Evolutionary conservation across 176 grass and related monocot species (phyloP).

Genomic region (Lolium multiflorum): DNA sequence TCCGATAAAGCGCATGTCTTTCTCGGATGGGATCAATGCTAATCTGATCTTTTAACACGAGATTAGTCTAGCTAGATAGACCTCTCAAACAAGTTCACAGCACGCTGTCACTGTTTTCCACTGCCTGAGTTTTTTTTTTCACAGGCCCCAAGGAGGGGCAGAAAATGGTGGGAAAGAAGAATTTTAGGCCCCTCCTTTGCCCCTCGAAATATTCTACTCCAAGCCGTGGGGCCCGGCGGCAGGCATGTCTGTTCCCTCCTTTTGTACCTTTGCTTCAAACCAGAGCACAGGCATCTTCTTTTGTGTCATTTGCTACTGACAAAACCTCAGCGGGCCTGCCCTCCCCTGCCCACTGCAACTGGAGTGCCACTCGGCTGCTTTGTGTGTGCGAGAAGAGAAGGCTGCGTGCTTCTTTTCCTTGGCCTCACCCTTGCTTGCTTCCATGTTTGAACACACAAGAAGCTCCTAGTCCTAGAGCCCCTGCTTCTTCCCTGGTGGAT

Average conservation of each 20-base stretch:
- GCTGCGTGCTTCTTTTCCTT: slow-evolving; percentile 30
- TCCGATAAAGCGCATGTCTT: slow-evolving; percentile 3
- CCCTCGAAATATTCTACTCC: slow-evolving; percentile 12
- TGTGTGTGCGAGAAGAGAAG: slow-evolving; percentile 15
- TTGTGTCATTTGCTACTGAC: slow-evolving; percentile 33
- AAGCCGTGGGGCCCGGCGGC: background rate
- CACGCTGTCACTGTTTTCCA: background rate
- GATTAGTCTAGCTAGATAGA: background rate
- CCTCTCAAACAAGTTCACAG: background rate
- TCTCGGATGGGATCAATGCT: slow-evolving; percentile 31
- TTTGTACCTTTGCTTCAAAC: slow-evolving; percentile 19
- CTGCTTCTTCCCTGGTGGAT: background rate
- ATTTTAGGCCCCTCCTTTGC: background rate
- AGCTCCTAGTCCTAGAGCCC: background rate
- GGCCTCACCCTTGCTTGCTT: slow-evolving; percentile 27
- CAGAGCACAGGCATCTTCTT: slow-evolving; percentile 23
- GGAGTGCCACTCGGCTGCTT: slow-evolving; percentile 1
- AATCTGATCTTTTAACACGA: background rate
- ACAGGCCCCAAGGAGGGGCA: background rate
- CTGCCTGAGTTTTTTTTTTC: background rate
- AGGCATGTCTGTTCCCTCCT: slow-evolving; percentile 15
- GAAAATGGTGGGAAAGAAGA: slow-evolving; percentile 6
- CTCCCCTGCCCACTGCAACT: background rate
- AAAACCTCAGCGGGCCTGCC: background rate
- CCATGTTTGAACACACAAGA: slow-evolving; percentile 22